Percentiles rank a stretch among this genome's conserved stretches.
phyloP scores from a whole-genome alignment of 331 rosid genomes.

The Acacia concinna region DNA sequence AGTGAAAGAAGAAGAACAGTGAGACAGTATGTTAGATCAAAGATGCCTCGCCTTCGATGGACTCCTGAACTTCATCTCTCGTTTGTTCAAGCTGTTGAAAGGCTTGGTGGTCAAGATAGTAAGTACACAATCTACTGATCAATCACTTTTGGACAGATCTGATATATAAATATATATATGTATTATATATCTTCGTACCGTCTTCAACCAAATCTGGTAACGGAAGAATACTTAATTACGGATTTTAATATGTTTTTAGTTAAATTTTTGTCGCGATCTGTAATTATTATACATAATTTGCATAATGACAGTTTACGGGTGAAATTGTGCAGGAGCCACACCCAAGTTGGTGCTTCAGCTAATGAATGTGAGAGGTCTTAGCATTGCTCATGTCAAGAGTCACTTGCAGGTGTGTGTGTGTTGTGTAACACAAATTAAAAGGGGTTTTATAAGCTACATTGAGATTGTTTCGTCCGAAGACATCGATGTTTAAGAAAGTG shows the following conservation, averaged over 20 bases:
- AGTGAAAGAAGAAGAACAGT: slow-evolving; percentile 32
- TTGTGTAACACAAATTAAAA: background rate
- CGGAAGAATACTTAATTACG: background rate
- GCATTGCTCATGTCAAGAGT: slow-evolving; percentile 41
- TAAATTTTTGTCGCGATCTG: background rate
- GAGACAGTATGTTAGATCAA: slow-evolving; percentile 56
- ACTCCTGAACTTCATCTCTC: slow-evolving; percentile 59
- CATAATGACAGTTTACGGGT: background rate
- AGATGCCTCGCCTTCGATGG: slow-evolving; percentile 65
- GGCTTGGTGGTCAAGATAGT: slow-evolving; percentile 64
- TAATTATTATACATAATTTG: too few species aligned
- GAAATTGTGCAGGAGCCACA: slow-evolving; percentile 31
- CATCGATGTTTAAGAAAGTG: background rate
- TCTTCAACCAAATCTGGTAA: background rate
- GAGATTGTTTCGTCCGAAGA: background rate
- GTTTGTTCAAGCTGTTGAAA: slow-evolving; percentile 54
- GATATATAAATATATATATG: too few species aligned
- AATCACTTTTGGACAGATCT: background rate
- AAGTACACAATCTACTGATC: background rate
- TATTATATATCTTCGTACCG: background rate
- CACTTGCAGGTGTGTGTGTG: slow-evolving; percentile 38
- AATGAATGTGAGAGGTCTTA: slow-evolving; percentile 43
- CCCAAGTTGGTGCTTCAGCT: slow-evolving; percentile 39
- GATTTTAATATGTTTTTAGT: background rate
- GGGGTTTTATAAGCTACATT: background rate